Percentiles rank a stretch among this genome's conserved stretches.
These are phyloP conservation scores for Kwoniella botswanensis DNA, from an alignment of 768 basidiomycete genomes.

Conservation along the genomic window DNA sequence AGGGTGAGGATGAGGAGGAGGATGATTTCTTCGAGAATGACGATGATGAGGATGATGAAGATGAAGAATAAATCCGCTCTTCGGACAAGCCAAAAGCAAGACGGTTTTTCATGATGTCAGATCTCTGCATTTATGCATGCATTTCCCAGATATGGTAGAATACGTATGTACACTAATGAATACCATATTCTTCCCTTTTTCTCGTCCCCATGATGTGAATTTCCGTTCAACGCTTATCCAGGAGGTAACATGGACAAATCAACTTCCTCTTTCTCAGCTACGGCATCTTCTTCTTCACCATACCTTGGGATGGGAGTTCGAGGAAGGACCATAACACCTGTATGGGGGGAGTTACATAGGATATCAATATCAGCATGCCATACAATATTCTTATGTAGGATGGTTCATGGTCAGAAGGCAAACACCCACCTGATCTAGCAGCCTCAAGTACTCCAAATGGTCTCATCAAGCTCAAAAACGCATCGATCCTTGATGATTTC, in stretches of 20 bases:
- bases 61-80: too few species aligned
- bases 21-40: slow-evolving; percentile 51
- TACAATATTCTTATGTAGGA: not conserved
- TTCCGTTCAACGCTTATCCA: slow-evolving; percentile 63
- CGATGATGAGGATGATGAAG: not conserved
- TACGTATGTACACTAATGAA: too few species aligned
- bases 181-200: too few species aligned
- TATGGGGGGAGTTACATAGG: not conserved
- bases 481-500: slow-evolving; percentile 88
- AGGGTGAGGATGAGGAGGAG: slow-evolving; percentile 21
- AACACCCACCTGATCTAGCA: slow-evolving; percentile 79
- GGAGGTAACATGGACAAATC: slow-evolving; percentile 94
- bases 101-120: too few species aligned
- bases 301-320: slow-evolving; percentile 78
- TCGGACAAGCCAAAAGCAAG: too few species aligned
- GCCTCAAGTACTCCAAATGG: slow-evolving; percentile 96
- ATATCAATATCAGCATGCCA: slow-evolving; percentile 2
- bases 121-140: too few species aligned
- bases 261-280: slow-evolving; percentile 67
- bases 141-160: too few species aligned
- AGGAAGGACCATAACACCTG: slow-evolving; percentile 98
- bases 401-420: not conserved
- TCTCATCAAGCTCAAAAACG: slow-evolving; percentile 86
- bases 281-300: slow-evolving; percentile 67
- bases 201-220: too few species aligned